Conservation (phyloP, 169 alveolate species). For the Plasmodium malariae region DNA sequence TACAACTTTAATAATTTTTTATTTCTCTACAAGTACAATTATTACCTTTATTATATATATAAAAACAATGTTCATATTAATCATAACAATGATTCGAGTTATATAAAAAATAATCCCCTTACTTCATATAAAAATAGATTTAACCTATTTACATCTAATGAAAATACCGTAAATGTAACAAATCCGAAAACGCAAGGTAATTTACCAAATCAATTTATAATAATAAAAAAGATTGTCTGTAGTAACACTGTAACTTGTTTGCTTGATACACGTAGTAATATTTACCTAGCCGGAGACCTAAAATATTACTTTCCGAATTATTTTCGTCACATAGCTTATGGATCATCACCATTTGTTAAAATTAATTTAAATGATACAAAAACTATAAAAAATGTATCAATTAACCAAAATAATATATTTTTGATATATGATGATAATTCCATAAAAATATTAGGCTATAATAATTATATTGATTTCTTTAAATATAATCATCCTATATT, state of each 20-base stretch:
- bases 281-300: conserved; percentile 61
- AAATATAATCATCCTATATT: conserved; percentile 67
- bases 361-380: conserved; percentile 59
- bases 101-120: conserved; percentile 69
- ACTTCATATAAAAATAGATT: conserved; percentile 56
- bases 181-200: conserved; percentile 33
- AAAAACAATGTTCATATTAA: conserved; percentile 64
- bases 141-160: conserved; percentile 36
- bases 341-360: conserved; percentile 71
- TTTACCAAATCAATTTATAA: conserved; percentile 69
- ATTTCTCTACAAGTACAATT: conserved; percentile 61
- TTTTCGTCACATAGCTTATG: conserved; percentile 70
- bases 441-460: conserved; percentile 63
- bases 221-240: conserved; percentile 71
- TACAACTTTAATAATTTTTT: conserved; percentile 67
- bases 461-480: conserved; percentile 71
- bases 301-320: conserved; percentile 63
- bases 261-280: conserved; percentile 45
- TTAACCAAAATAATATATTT: conserved; percentile 67
- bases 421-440: conserved; percentile 60
- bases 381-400: conserved; percentile 52
- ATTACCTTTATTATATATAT: conserved; percentile 59
- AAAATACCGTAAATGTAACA: conserved; percentile 31
- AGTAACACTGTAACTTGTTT: conserved; percentile 65
- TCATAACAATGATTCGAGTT: conserved; percentile 45